These are phyloP conservation scores for Phlyctochytrium bullatum DNA, from an alignment of 192 early-diverging fungal species.

Conservation along the genomic window DNA sequence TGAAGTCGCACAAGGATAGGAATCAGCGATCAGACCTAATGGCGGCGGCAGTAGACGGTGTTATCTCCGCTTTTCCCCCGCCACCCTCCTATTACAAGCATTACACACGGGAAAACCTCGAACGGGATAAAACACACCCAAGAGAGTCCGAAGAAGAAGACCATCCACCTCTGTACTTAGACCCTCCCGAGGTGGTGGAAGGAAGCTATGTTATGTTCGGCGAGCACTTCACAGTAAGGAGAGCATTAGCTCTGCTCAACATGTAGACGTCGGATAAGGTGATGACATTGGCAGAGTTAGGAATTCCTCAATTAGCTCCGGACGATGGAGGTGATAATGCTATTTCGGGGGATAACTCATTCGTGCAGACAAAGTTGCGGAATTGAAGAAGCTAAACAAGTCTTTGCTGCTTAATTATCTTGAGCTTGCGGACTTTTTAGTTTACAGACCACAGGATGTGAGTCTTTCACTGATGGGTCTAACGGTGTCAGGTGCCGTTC, in stretches of 20 bases:
- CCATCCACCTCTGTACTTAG: not conserved
- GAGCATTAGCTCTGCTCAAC: not conserved
- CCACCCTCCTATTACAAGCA: constrained; percentile 24
- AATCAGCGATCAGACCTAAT: no score
- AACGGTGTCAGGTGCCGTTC: constrained; percentile 4
- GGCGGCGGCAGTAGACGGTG: not conserved
- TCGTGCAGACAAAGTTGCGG: constrained; percentile 18
- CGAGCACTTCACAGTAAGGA: constrained; percentile 8
- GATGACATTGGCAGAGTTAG: constrained; percentile 11
- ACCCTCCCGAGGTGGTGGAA: constrained; percentile 9
- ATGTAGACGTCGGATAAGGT: constrained; percentile 18
- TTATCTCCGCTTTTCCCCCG: constrained; percentile 13
- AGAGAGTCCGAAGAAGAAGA: not conserved
- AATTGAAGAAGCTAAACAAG: constrained; percentile 32
- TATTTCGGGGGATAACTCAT: not conserved
- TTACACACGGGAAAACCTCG: constrained; percentile 20
- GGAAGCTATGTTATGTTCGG: constrained; percentile 19
- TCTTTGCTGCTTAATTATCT: constrained; percentile 29
- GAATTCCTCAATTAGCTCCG: constrained; percentile 20
- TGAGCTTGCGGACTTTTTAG: constrained; percentile 22
- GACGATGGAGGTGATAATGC: constrained; percentile 15
- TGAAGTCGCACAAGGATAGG: no score
- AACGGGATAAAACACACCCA: not conserved
- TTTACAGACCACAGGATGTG: constrained; percentile 18
- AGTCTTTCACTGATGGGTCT: not conserved